Conservation (phyloP, 176 grass and related monocot species). For the Dactylis glomerata region DNA sequence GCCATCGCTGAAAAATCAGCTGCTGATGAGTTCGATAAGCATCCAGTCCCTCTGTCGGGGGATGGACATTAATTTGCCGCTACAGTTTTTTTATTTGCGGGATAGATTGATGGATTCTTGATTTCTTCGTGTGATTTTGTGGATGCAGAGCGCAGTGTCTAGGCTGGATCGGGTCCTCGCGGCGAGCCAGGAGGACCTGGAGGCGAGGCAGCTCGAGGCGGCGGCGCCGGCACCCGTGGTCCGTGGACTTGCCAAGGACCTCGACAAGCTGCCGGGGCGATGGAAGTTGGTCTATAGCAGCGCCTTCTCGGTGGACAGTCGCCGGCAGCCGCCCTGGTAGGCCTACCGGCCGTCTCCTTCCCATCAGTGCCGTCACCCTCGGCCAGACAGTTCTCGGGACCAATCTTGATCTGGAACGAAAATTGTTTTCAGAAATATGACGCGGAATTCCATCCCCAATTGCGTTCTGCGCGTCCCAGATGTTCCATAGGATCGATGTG, state of each 20-base stretch:
- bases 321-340: slow-evolving; percentile 88
- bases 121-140: not conserved
- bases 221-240: slow-evolving; percentile 37
- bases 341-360: slow-evolving; percentile 67
- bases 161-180: slow-evolving; percentile 82
- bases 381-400: slow-evolving; percentile 36
- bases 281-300: slow-evolving; percentile 92
- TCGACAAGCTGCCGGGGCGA: slow-evolving; percentile 80
- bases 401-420: not conserved
- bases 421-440: not conserved
- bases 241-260: slow-evolving; percentile 40
- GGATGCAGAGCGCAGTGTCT: slow-evolving; percentile 68
- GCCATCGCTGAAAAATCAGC: too few species aligned
- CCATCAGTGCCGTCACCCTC: slow-evolving; percentile 78
- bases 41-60: too few species aligned
- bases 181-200: slow-evolving; percentile 75
- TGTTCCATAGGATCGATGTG: slow-evolving; percentile 83
- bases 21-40: too few species aligned
- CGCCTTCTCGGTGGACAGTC: slow-evolving; percentile 75
- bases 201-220: slow-evolving; percentile 62
- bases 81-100: too few species aligned
- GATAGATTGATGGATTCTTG: not conserved
- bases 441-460: not conserved
- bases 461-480: slow-evolving; percentile 28
- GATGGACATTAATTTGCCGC: too few species aligned